These are phyloP conservation scores for Ustilago curta DNA, from an alignment of 1,284 basidiomycete genomes.

Conservation along the genomic window DNA sequence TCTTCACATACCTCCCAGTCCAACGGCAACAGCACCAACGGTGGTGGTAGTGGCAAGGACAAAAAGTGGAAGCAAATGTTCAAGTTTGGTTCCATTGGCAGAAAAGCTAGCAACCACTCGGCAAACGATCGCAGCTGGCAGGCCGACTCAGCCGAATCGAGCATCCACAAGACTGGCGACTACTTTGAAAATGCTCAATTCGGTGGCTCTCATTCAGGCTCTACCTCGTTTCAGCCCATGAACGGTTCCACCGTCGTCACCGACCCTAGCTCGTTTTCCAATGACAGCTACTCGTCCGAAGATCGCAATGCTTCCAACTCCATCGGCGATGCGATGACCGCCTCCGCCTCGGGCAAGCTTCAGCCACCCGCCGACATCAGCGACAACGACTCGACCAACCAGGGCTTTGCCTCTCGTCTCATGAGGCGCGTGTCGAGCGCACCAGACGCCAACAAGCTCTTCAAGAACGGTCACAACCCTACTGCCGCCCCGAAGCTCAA, in stretches of 20 bases:
- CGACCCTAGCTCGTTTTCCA: slow-evolving; percentile 62
- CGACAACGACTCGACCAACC: slow-evolving; percentile 27
- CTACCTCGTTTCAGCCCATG: slow-evolving; percentile 55
- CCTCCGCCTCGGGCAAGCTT: slow-evolving; percentile 45
- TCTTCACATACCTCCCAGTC: slow-evolving; percentile 16
- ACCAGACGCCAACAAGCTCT: slow-evolving; percentile 92
- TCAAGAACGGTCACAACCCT: slow-evolving; percentile 71
- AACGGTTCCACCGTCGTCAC: slow-evolving; percentile 58
- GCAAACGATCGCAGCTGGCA: slow-evolving; percentile 37
- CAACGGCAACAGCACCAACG: slow-evolving; percentile 25
- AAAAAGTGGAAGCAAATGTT: slow-evolving; percentile 68
- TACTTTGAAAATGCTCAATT: slow-evolving; percentile 33
- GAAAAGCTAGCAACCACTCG: slow-evolving; percentile 42
- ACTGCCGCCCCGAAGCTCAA: slow-evolving; percentile 16
- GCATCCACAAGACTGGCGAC: slow-evolving; percentile 27
- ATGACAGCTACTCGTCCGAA: slow-evolving; percentile 59
- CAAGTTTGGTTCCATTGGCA: slow-evolving; percentile 63
- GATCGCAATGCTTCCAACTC: slow-evolving; percentile 40
- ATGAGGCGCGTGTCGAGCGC: slow-evolving; percentile 93
- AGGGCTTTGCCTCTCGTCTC: slow-evolving; percentile 46
- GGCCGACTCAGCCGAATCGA: slow-evolving; percentile 29
- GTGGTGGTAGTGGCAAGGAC: slow-evolving; percentile 49
- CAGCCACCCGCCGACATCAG: slow-evolving; percentile 47
- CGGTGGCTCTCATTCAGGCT: slow-evolving; percentile 28
- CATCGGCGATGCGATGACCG: slow-evolving; percentile 44